Conservation (phyloP, 1,139 yeast genomes). For the Hemisphaericaspora lyxosophila region DNA sequence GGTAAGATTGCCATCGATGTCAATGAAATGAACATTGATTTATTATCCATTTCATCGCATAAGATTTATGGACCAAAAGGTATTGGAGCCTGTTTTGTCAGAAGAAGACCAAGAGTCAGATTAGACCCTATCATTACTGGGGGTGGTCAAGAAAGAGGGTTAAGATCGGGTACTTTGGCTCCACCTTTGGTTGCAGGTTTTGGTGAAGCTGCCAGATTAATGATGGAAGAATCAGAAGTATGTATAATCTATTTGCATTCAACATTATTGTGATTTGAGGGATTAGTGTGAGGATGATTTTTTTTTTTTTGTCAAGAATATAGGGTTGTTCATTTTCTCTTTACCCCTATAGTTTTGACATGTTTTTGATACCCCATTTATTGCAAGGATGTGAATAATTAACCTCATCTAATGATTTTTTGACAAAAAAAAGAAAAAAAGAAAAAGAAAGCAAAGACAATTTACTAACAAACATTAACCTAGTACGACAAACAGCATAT, state of each 20-base stretch:
- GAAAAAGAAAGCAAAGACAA: no score
- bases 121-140: constrained; percentile 93
- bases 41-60: constrained; percentile 92
- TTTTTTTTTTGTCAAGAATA: constrained; percentile 1
- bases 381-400: constrained; percentile 25
- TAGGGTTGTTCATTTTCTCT: no score
- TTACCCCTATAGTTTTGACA: no score
- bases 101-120: constrained; percentile 98
- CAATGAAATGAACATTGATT: constrained; percentile 87
- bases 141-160: constrained; percentile 99
- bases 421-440: no score
- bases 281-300: background rate
- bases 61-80: constrained; percentile 99
- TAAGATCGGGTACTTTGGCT: constrained; percentile 94
- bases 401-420: background rate
- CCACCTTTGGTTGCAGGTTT: constrained; percentile 95
- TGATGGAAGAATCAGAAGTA: constrained; percentile 63
- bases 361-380: no score
- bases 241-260: constrained; percentile 12
- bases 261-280: no score
- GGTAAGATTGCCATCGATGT: constrained; percentile 95
- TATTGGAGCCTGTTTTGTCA: constrained; percentile 89
- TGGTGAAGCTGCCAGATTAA: constrained; percentile 94
- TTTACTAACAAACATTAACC: constrained; percentile 20
- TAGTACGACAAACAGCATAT: constrained; percentile 71